Evolutionary conservation across 495 filamentous ascomycete species (phyloP).

Genomic region (Penicillium chermesinum): DNA sequence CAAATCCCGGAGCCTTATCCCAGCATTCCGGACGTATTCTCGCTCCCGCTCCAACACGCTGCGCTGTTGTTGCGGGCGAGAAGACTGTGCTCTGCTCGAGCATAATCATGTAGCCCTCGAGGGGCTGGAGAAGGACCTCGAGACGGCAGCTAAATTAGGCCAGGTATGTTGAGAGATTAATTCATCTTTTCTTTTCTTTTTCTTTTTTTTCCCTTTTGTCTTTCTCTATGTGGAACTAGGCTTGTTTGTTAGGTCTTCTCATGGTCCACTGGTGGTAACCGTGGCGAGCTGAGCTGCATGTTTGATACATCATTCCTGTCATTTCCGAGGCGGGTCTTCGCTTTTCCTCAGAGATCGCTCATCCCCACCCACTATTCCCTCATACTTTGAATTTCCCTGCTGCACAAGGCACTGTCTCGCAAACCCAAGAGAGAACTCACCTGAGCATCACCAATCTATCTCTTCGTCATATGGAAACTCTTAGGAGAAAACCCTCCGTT

Average conservation of each 20-base stretch:
- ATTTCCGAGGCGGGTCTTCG: slow-evolving; percentile 10
- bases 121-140: slow-evolving; percentile 79
- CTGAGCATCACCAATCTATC: not conserved
- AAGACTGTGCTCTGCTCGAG: slow-evolving; percentile 72
- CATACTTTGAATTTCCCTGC: too few relatives aligned
- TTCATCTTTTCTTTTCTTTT: not conserved
- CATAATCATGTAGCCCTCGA: slow-evolving; percentile 73
- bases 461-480: slow-evolving; percentile 11
- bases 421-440: too few relatives aligned
- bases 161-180: slow-evolving; percentile 57
- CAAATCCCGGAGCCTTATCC: slow-evolving; percentile 18
- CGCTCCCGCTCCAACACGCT: slow-evolving; percentile 23
- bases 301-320: slow-evolving; percentile 20
- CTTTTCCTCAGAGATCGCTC: not conserved
- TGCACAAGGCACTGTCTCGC: too few relatives aligned
- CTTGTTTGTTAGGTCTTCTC: slow-evolving; percentile 2
- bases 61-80: slow-evolving; percentile 78
- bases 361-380: not conserved
- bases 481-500: slow-evolving; percentile 20
- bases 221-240: not conserved
- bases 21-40: slow-evolving; percentile 40
- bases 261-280: not conserved
- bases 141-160: slow-evolving; percentile 76
- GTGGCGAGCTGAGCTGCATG: slow-evolving; percentile 17
- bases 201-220: slow-evolving; percentile 2